Percentiles rank a stretch among this genome's conserved stretches.
phyloP scores from a whole-genome alignment of 106 monocot genomes.

The Dioscorea zingiberensis region DNA sequence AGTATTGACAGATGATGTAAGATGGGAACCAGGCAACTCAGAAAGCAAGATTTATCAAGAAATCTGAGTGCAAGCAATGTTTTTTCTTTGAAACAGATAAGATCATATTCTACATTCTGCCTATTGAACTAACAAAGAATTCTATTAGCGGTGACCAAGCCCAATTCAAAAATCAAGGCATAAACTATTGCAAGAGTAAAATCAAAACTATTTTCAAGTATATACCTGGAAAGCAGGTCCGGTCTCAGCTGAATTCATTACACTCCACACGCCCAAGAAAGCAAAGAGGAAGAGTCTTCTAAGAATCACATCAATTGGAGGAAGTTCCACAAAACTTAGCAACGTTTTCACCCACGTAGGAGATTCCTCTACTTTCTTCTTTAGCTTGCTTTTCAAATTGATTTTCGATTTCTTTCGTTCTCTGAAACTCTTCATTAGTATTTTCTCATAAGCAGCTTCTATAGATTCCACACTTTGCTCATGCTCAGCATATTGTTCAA shows the following conservation, averaged over 20 bases:
- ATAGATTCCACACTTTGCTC: conserved; percentile 81
- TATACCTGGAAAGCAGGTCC: conserved; percentile 98
- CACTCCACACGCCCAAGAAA: conserved; percentile 92
- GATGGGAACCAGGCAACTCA: no score
- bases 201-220: not conserved
- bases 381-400: conserved; percentile 79
- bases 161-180: no score
- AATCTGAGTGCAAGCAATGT: no score
- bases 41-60: no score
- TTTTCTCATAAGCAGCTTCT: conserved; percentile 92
- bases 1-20: no score
- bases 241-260: conserved; percentile 61
- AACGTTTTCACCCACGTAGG: conserved; percentile 87
- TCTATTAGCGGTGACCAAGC: no score
- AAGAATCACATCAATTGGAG: conserved; percentile 53
- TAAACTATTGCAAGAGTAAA: no score
- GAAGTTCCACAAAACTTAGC: conserved; percentile 68
- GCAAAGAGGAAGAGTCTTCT: conserved; percentile 86
- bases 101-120: no score
- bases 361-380: conserved; percentile 83
- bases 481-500: conserved; percentile 77
- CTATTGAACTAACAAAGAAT: no score
- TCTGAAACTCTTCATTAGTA: conserved; percentile 79
- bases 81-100: no score
- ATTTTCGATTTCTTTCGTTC: conserved; percentile 85